Evolutionary conservation across 768 basidiomycete genomes (phyloP).

Genomic region (Dacryopinax primogenitus): DNA sequence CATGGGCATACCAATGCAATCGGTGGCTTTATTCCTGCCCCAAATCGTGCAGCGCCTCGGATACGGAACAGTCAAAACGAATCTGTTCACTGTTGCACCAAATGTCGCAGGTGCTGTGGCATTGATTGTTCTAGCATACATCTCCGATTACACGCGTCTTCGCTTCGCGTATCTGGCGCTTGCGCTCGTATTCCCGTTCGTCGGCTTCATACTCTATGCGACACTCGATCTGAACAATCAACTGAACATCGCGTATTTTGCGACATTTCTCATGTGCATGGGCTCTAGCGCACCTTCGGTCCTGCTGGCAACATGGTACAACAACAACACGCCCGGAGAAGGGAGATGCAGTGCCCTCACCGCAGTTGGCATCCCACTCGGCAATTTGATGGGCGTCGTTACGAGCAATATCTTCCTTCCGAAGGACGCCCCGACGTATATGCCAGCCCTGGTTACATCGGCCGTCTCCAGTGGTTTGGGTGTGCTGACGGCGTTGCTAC

Average conservation of each 20-base stretch:
- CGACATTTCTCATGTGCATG: constrained; percentile 41
- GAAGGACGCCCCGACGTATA: constrained; percentile 39
- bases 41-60: constrained; percentile 37
- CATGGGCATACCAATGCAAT: constrained; percentile 35
- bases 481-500: constrained; percentile 33
- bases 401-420: constrained; percentile 42
- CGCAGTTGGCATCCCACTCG: constrained; percentile 40
- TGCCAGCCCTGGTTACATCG: constrained; percentile 38
- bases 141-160: constrained; percentile 38
- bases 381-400: constrained; percentile 34
- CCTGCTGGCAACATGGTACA: constrained; percentile 27
- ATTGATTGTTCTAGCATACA: constrained; percentile 36
- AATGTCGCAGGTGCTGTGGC: constrained; percentile 40
- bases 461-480: constrained; percentile 40
- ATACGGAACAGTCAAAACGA: constrained; percentile 40
- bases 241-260: constrained; percentile 39
- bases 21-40: constrained; percentile 43
- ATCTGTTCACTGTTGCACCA: constrained; percentile 42
- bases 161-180: not conserved
- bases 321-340: constrained; percentile 41
- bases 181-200: constrained; percentile 14
- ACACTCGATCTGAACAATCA: constrained; percentile 33
- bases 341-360: constrained; percentile 39
- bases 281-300: constrained; percentile 22
- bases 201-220: constrained; percentile 28